Base-by-base conservation (phyloP, 2,329 filamentous ascomycete genomes). In the Colletotrichum tamarilloi region DNA sequence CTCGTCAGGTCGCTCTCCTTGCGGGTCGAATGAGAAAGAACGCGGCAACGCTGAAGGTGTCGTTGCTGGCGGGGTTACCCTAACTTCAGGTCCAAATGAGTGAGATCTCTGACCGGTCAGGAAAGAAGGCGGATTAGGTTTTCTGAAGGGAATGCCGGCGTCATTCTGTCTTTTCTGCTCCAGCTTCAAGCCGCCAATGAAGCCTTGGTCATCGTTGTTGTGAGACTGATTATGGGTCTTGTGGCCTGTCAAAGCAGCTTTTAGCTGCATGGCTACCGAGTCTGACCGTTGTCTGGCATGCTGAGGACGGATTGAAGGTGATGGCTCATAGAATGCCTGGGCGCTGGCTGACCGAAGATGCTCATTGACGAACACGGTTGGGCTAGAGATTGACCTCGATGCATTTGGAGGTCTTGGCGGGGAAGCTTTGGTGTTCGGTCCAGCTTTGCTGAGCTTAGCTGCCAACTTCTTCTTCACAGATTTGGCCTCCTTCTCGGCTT, bases 121-220 rank as follows among this genome's bases (percentile, higher is more conserved):
- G 8, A 72, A 58, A 22, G 58, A 9, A n/a, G 56, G 65, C 2
- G 64, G 64, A 9, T 28, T 32, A 5, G 73, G 69, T n/a, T 68
- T 69, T 16, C 38, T 65, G 7, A 58, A 30, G 11, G 64, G 57
- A 8, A 69, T 57, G 7, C 56, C n/a, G 1, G 62, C 32, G 22
- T 80, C 80, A 1, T 79, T 79, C 8, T 84, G 79, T 58, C 80
- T 80, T 68, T 85, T 79, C 59, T 82, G 78, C 59, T 85, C 84
- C 19, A 85, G 78, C 68, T 85, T 85, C 66, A 81, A 81, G 24
- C 82, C 83, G 1, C 84, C 83, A 28, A 86, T 81, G 74, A 86
- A 86, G 14, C 80, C 80, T 1, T 77, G 78, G 6, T 82, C 76
- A n/a, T 74, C 75, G 9, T 32, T 56, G 46, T 8, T 16, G 3